phyloP scores from a whole-genome alignment of 805 yeast genomes.

The Kuraishia ogatae region DNA sequence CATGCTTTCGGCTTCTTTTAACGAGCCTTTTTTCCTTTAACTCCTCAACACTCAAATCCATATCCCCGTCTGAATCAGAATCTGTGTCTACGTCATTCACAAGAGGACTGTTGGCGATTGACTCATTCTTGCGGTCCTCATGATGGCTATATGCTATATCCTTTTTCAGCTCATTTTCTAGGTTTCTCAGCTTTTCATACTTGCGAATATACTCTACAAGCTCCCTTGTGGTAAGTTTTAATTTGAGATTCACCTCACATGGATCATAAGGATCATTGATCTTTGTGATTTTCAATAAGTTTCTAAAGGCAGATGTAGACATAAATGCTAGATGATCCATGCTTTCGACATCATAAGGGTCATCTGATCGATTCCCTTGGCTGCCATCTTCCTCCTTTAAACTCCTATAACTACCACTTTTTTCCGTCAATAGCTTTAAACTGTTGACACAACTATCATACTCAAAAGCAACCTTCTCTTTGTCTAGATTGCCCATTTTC shows the following conservation, averaged over 20 bases:
- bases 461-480: conserved; percentile 43
- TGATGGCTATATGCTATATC: conserved; percentile 14
- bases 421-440: conserved; percentile 24
- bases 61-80: conserved; percentile 19
- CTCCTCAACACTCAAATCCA: conserved; percentile 16
- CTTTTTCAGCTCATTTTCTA: conserved; percentile 20
- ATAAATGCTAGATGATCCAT: conserved; percentile 3
- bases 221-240: conserved; percentile 41
- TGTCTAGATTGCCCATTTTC: conserved; percentile 46
- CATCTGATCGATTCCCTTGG: neutral
- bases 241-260: conserved; percentile 43
- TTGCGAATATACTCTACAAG: conserved; percentile 27
- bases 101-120: neutral
- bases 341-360: neutral
- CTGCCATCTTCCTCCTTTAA: neutral
- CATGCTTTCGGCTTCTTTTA: conserved; percentile 21
- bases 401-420: conserved; percentile 7
- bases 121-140: conserved; percentile 3
- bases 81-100: conserved; percentile 4
- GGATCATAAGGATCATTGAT: conserved; percentile 38
- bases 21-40: conserved; percentile 16
- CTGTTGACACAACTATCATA: conserved; percentile 44
- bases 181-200: conserved; percentile 28
- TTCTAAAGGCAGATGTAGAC: conserved; percentile 9
- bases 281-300: conserved; percentile 37